Evolutionary conservation across 75 land plant genomes (phyloP), one percentile per base, ranked within the genome.

Genomic region (Pseudotsuga menziesii): DNA sequence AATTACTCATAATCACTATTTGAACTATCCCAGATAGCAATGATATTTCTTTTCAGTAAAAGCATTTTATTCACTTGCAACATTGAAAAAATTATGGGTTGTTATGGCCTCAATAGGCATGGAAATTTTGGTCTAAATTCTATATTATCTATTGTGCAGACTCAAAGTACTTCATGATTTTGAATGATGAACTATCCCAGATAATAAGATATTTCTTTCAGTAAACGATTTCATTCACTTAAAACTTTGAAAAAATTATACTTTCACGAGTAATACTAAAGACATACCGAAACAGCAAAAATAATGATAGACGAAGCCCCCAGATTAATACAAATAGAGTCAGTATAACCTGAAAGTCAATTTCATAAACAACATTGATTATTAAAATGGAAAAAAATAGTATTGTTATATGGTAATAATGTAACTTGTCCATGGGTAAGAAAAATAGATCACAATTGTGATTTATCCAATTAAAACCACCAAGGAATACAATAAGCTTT

Each of bases 221-320:
- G 48, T 5, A 44, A 6, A 44, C 32, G 1, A 29, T 29, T 44
- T 44, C 48, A 44, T 44, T 44, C 48, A 44, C 48, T 44, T 44
- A 19, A 22, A 20, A 17, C 9, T 19, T 67, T 36, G n/a, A 36
- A 17, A 67, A 7, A 26, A 2, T 0, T 9, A 20, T 39, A 67
- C 71, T 35, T 67, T 20, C 29, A 32, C 6, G 48, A 67, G 20
- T 36, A 39, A 36, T 39, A 39, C 23, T 61, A 9, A 25, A 23
- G 13, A 64, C 78, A 56, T 80, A 96, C 99, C 99, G 88, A 78
- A 94, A 77, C 39, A 96, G 86, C 36, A 96, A 80, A 82, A 96
- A 96, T 11, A 90, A 27, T 56, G 80, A 94, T 75, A 96, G 78
- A 19, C 99, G 94, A 77, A 92, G 83, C 29, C 97, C 99, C 99